Conservation (phyloP, 2,329 filamentous ascomycete species). For the Claviceps sp. region DNA sequence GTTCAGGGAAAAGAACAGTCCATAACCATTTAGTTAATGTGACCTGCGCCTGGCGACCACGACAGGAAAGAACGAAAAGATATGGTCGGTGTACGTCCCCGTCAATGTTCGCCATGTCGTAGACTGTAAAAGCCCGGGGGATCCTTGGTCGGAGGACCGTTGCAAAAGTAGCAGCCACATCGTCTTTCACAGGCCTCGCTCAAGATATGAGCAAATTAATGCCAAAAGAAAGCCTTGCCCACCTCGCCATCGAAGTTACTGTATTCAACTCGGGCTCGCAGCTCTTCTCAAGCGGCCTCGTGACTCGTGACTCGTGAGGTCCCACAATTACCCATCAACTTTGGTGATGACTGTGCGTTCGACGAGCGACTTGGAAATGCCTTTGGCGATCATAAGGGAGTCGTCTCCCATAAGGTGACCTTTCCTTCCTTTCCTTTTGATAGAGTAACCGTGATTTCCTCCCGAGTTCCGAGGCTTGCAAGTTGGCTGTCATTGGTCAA, state of each 20-base stretch:
- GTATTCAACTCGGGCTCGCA: conserved; percentile 61
- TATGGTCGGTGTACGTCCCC: conserved; percentile 12
- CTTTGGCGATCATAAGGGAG: conserved; percentile 61
- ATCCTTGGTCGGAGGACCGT: conserved; percentile 81
- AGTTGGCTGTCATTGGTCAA: conserved; percentile 20
- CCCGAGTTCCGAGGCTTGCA: conserved; percentile 43
- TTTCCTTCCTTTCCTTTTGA: conserved; percentile 56
- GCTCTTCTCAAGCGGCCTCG: conserved; percentile 70
- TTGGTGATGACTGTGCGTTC: conserved; percentile 79
- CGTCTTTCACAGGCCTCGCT: conserved; percentile 85
- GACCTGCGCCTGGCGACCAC: no score
- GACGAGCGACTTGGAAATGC: conserved; percentile 72
- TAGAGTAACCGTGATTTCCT: conserved; percentile 61
- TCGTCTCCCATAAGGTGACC: conserved; percentile 84
- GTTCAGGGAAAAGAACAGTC: background rate
- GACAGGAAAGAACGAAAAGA: background rate
- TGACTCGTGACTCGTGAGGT: conserved; percentile 45
- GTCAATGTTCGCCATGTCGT: conserved; percentile 66
- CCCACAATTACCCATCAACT: conserved; percentile 79
- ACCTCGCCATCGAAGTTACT: conserved; percentile 56
- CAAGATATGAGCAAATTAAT: conserved; percentile 89
- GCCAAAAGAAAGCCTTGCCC: conserved; percentile 91
- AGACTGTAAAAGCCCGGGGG: conserved; percentile 75
- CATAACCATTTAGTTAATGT: no score
- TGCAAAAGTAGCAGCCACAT: conserved; percentile 84